phyloP scores from a whole-genome alignment of 1,284 basidiomycete genomes.

The Trichosporon inkin region DNA sequence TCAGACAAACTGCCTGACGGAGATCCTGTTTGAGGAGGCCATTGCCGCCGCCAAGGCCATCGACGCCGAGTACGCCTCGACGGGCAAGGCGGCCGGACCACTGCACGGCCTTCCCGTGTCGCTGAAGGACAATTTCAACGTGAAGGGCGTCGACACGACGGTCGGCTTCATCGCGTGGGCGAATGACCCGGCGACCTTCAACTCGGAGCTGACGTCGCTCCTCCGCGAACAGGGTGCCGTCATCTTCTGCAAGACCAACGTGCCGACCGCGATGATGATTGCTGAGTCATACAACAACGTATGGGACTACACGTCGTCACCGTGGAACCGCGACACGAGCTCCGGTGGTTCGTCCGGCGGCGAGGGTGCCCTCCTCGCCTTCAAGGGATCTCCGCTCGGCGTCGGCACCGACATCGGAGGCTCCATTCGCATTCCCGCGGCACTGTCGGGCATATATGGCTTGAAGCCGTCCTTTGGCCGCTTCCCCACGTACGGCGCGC shows the following conservation, averaged over 20 bases:
- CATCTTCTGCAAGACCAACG: slow-evolving; percentile 43
- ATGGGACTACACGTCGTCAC: slow-evolving; percentile 67
- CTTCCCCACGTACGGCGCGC: slow-evolving; percentile 63
- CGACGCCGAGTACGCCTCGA: slow-evolving; percentile 47
- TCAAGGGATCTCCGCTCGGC: slow-evolving; percentile 60
- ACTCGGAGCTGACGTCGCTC: slow-evolving; percentile 35
- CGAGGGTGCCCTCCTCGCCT: slow-evolving; percentile 57
- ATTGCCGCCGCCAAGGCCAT: slow-evolving; percentile 48
- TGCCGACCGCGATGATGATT: slow-evolving; percentile 44
- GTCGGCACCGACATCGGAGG: slow-evolving; percentile 71
- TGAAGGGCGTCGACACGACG: slow-evolving; percentile 47
- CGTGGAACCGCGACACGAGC: slow-evolving; percentile 57
- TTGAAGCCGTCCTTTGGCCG: slow-evolving; percentile 67
- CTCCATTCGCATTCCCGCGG: slow-evolving; percentile 63
- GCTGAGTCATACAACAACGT: slow-evolving; percentile 45
- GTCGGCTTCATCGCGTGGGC: slow-evolving; percentile 40
- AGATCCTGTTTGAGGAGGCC: slow-evolving; percentile 52
- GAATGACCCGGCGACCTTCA: slow-evolving; percentile 30
- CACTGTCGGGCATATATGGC: slow-evolving; percentile 64
- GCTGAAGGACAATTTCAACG: slow-evolving; percentile 46
- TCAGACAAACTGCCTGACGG: slow-evolving; percentile 52
- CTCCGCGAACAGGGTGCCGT: slow-evolving; percentile 37
- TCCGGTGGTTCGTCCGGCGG: slow-evolving; percentile 63
- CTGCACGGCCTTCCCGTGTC: slow-evolving; percentile 56
- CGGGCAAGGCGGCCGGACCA: slow-evolving; percentile 50